A percentile compares a stretch with the other conserved stretches of the same genome.
Evolutionary conservation across 2,329 filamentous ascomycete species (phyloP).

Genomic region (Lachnellula willkommii): DNA sequence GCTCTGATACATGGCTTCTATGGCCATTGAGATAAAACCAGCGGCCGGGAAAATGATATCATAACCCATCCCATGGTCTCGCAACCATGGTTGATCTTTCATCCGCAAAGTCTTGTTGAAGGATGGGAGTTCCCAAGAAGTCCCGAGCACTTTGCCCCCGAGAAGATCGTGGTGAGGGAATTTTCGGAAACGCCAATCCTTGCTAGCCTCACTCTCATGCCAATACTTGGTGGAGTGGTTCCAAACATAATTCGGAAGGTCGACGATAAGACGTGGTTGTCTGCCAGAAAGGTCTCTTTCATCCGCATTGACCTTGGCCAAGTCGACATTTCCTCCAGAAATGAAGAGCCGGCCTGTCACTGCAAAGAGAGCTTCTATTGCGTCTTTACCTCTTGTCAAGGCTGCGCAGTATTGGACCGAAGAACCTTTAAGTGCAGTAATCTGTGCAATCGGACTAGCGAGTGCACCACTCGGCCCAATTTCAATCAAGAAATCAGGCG

Average conservation of each 20-base stretch:
- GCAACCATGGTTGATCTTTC: slow-evolving; percentile 46
- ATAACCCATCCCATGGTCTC: slow-evolving; percentile 45
- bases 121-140: slow-evolving; percentile 15
- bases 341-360: slow-evolving; percentile 29
- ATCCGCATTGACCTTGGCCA: slow-evolving; percentile 32
- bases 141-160: slow-evolving; percentile 30
- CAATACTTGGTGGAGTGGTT: slow-evolving; percentile 49
- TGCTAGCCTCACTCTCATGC: slow-evolving; percentile 46
- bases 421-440: slow-evolving; percentile 28
- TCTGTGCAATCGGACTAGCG: slow-evolving; percentile 26
- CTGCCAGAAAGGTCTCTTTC: not conserved
- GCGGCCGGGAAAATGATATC: slow-evolving; percentile 42
- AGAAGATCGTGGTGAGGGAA: slow-evolving; percentile 46
- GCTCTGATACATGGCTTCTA: slow-evolving; percentile 18
- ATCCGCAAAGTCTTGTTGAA: slow-evolving; percentile 29
- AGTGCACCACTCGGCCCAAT: slow-evolving; percentile 34
- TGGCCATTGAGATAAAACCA: slow-evolving; percentile 17
- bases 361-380: slow-evolving; percentile 40
- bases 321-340: not conserved
- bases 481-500: slow-evolving; percentile 22
- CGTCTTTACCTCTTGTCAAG: slow-evolving; percentile 47
- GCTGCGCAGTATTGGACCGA: slow-evolving; percentile 23
- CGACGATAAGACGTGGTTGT: slow-evolving; percentile 28
- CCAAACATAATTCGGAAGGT: slow-evolving; percentile 48
- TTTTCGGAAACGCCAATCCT: slow-evolving; percentile 40